Evolutionary conservation across 192 early-diverging fungal species (phyloP).

Genomic region (Radiomyces spectabilis): DNA sequence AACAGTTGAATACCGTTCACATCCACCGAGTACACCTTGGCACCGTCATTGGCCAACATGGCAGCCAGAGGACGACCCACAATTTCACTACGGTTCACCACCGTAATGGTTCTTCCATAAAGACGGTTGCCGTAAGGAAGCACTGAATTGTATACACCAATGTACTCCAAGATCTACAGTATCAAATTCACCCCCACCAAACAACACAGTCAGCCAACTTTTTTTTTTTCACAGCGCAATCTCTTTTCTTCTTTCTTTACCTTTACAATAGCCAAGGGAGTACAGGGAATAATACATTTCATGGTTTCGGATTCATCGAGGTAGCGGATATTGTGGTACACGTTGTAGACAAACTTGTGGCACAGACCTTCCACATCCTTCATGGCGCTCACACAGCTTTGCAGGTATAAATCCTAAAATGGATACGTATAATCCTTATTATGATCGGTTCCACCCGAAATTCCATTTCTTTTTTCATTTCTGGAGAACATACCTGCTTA

Average conservation of each 20-base stretch:
- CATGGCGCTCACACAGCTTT: constrained; percentile 76
- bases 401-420: constrained; percentile 80
- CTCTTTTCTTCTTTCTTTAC: constrained; percentile 26
- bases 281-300: constrained; percentile 98
- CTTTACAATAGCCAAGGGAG: constrained; percentile 96
- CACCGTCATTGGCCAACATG: constrained; percentile 96
- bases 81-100: constrained; percentile 95
- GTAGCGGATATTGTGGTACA: constrained; percentile 82
- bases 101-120: constrained; percentile 85
- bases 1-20: constrained; percentile 80
- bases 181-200: not conserved
- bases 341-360: constrained; percentile 90
- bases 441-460: not conserved
- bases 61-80: constrained; percentile 97
- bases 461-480: not conserved
- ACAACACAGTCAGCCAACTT: too few relatives aligned
- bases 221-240: too few relatives aligned
- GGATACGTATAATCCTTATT: not conserved
- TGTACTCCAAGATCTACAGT: constrained; percentile 78
- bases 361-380: constrained; percentile 98
- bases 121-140: constrained; percentile 91
- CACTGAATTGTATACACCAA: constrained; percentile 86
- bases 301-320: constrained; percentile 72
- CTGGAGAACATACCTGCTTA: constrained; percentile 52
- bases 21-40: constrained; percentile 94